phyloP scores from a whole-genome alignment of 1,284 basidiomycete genomes.

The Puccinia horiana region DNA sequence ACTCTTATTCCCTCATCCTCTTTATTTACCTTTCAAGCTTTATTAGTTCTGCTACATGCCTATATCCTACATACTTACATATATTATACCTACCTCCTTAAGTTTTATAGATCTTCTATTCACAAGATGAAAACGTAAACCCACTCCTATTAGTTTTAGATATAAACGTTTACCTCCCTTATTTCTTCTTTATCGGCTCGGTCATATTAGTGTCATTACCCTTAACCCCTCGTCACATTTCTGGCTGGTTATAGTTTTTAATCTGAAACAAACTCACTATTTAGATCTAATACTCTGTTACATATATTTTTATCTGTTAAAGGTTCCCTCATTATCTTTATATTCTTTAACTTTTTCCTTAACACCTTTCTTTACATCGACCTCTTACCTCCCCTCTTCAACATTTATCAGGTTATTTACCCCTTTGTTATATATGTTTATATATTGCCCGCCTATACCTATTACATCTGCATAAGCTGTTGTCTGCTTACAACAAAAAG shows the following conservation, averaged over 20 bases:
- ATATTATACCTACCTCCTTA: not conserved
- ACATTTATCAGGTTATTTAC: not conserved
- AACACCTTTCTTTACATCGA: not conserved
- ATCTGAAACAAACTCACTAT: slow-evolving; percentile 12
- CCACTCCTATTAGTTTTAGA: not conserved
- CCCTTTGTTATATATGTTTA: not conserved
- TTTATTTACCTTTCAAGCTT: slow-evolving; percentile 3
- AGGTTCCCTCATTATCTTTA: not conserved
- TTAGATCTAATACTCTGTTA: too few relatives aligned
- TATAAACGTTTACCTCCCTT: slow-evolving; percentile 13
- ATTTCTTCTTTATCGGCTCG: not conserved
- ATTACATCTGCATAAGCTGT: too few relatives aligned
- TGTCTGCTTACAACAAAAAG: not conserved
- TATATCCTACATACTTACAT: slow-evolving; percentile 10
- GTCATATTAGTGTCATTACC: not conserved
- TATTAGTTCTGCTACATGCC: not conserved
- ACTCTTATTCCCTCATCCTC: slow-evolving; percentile 2
- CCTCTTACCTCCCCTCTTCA: not conserved
- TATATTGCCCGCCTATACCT: too few relatives aligned
- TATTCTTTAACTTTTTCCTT: not conserved
- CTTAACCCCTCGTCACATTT: not conserved
- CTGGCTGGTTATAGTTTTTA: not conserved
- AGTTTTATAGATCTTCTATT: not conserved
- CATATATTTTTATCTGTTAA: not conserved
- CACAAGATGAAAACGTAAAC: not conserved